Conservation (phyloP, 306 rosid genomes). For the Cucurbita ficifolia region DNA sequence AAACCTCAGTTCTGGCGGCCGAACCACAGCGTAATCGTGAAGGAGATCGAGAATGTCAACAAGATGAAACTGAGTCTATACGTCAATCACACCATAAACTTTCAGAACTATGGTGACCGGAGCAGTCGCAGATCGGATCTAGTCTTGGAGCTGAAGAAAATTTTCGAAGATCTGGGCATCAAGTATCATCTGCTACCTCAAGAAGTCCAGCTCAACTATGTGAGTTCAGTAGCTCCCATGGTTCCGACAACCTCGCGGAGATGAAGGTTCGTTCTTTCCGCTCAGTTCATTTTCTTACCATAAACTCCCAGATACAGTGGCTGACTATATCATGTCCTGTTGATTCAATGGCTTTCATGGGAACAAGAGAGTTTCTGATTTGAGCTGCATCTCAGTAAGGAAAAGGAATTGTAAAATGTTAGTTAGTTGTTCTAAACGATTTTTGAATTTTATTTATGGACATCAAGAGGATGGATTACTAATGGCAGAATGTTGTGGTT, state of each 20-base stretch:
- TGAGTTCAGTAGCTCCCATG: conserved; percentile 14
- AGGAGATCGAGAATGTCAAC: conserved; percentile 57
- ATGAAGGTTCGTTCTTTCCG: not conserved
- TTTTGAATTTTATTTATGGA: not conserved
- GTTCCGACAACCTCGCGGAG: conserved; percentile 10
- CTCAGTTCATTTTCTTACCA: not conserved
- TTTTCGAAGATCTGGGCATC: conserved; percentile 53
- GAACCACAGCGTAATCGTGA: conserved; percentile 34
- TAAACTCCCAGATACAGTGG: not conserved
- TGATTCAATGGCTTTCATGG: not conserved
- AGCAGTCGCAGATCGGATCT: conserved; percentile 55
- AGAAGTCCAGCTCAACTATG: conserved; percentile 40
- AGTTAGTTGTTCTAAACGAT: not conserved
- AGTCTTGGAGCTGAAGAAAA: conserved; percentile 62
- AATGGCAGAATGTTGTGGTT: no score
- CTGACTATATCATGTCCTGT: not conserved
- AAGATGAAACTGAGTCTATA: conserved; percentile 43
- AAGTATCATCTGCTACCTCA: conserved; percentile 60
- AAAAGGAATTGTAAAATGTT: not conserved
- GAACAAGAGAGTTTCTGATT: not conserved
- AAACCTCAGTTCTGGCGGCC: conserved; percentile 70
- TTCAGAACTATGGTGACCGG: conserved; percentile 54
- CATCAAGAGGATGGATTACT: no score
- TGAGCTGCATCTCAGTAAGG: not conserved
- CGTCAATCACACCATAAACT: conserved; percentile 68